Base-by-base conservation (phyloP, 164 flowering plant genomes). In the Cinnamomum micranthum region DNA sequence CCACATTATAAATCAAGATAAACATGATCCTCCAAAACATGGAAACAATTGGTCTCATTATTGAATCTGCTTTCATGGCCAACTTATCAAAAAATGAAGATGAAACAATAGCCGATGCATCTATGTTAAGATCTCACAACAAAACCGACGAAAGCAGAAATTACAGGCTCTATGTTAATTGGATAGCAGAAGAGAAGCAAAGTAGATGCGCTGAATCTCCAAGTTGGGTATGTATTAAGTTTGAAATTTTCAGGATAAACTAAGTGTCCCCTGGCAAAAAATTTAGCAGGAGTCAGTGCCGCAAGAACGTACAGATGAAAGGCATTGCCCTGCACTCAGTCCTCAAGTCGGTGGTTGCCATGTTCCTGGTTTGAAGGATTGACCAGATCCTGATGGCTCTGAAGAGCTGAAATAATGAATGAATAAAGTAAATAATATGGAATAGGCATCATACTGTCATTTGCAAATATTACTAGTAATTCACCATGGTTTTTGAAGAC, bases 301-400 rank as follows among this genome's bases (percentile, higher is more conserved):
- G 60, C 60, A 55, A 55, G 20, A 15, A 55, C 24, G 63, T 7
- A 20, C 12, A 19, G 23, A 62, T 13, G 51, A n/a, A 72, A 23
- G 20, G 27, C 51, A 13, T 3, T 15, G 27, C 50, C 55, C 19
- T 11, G 58, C 25, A 65, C 33, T 33, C 28, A 35, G 20, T 52
- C 74, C 35, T 90, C 87, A 90, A 66, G 88, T 83, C 64, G 98
- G 98, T 50, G 98, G 85, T 58, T 74, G 82, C 84, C 84, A 82
- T 33, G 80, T 77, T 74, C 98, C 98, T 63, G 97, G 97, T 70
- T 79, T 84, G 82, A 79, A 94, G 41, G 93, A 79, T 68, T 74
- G 62, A 31, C 98, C 97, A 47, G 93, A 84, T 78, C 98, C 98
- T 7, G 84, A 80, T 68, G 98, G 98, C 78, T 94, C 98, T 14